A percentile compares a stretch with the other conserved stretches of the same genome.
phyloP scores from a whole-genome alignment of 441 rosid species.

The Biscutella laevigata region DNA sequence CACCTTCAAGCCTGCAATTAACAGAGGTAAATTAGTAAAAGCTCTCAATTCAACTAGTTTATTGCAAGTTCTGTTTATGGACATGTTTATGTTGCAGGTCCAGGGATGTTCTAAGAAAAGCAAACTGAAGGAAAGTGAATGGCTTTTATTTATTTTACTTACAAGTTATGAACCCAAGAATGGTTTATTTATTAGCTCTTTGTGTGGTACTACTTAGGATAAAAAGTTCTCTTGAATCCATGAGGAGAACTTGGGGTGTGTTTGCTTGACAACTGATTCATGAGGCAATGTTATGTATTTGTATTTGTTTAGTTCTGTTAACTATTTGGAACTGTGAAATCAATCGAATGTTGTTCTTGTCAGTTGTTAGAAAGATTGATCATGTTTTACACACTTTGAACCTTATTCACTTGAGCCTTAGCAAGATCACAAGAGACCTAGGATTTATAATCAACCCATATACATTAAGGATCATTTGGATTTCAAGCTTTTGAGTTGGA shows the following conservation, averaged over 20 bases:
- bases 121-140: background rate
- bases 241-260: constrained; percentile 13
- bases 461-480: too few relatives aligned
- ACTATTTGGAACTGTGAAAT: background rate
- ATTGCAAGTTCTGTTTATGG: constrained; percentile 4
- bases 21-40: constrained; percentile 15
- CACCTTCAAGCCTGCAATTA: constrained; percentile 75
- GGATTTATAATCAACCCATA: constrained; percentile 13
- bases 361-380: background rate
- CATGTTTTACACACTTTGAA: background rate
- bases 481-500: too few relatives aligned
- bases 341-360: background rate
- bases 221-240: constrained; percentile 6
- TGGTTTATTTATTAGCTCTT: constrained; percentile 12
- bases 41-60: background rate
- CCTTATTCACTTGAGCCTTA: background rate
- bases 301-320: background rate
- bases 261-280: constrained; percentile 13
- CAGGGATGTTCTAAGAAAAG: background rate
- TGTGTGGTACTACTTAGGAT: constrained; percentile 19
- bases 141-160: constrained; percentile 12
- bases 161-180: constrained; percentile 4
- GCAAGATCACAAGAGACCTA: constrained; percentile 15
- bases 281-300: background rate
- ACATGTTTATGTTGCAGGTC: constrained; percentile 9